Base-by-base conservation (phyloP, 2,329 filamentous ascomycete species). In the Huntiella moniliformis region DNA sequence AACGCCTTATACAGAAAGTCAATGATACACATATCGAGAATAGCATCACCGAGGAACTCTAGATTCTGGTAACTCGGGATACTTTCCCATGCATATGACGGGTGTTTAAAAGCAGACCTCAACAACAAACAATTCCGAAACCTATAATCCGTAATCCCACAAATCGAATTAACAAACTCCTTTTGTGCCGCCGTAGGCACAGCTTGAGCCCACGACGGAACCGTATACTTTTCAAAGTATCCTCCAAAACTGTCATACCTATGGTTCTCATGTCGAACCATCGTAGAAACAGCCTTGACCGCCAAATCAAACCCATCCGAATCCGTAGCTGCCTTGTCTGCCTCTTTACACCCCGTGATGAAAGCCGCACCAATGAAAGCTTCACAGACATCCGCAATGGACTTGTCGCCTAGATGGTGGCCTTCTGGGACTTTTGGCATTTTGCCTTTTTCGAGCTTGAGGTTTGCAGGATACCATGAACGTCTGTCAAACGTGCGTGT, bases 311-410 rank as follows among this genome's bases (percentile, higher is more conserved):
- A 70, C 2, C 32, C 36, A 22, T 35, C 31, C 48, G 62, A 57
- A 3, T 46, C 42, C 12, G 40, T 36, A 17, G 43, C 49, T 5
- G 34, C 15, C 56, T 57, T 38, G 52, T 71, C 66, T 47, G 70
- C 65, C 4, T 63, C 54, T 5, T 61, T 54, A 34, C 60, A 56
- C 3, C 61, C 61, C 0, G 67, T 70, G 35, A 81, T 60, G 44
- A 79, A 77, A 0, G 87, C 80, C 2, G 88, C 91, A 4, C 88
- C 91, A 41, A 98, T 96, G 47, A 95, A 63, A 0, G 91, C 88
- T 58, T 96, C 91, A 50, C 84, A 94, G 1, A 96, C 86, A 60
- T 96, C 91, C 3, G 91, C 88, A 55, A 94, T 79, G 1, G 82
- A 81, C 64, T 98, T 98, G 61, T 94, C 82, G 1, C 77, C 79